Conservation (phyloP, 2,329 filamentous ascomycete genomes). For the Aspergillus sp. region DNA sequence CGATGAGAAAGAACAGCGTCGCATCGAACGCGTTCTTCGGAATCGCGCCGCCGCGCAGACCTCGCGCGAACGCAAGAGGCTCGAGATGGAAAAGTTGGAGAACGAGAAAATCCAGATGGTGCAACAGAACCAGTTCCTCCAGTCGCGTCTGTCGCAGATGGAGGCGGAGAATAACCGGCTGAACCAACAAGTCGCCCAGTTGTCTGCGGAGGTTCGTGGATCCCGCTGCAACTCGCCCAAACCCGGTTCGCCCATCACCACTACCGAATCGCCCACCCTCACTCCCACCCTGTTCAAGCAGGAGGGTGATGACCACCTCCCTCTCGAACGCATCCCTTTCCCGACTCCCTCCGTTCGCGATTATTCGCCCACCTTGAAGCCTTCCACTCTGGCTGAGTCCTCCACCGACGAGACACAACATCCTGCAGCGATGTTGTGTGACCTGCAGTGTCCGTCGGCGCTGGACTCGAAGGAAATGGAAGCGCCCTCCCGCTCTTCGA, state of each 20-base stretch:
- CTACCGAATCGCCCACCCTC: conserved; percentile 31
- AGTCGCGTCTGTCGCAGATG: conserved; percentile 53
- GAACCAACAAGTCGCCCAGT: conserved; percentile 43
- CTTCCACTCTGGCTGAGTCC: conserved; percentile 46
- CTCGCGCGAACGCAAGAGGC: conserved; percentile 84
- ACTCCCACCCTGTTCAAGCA: conserved; percentile 37
- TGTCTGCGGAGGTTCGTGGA: conserved; percentile 39
- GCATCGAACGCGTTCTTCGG: conserved; percentile 91
- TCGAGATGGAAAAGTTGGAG: conserved; percentile 77
- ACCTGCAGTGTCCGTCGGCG: conserved; percentile 98
- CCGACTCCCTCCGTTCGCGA: conserved; percentile 31
- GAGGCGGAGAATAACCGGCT: conserved; percentile 47
- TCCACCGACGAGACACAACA: conserved; percentile 92
- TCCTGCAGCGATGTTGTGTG: conserved; percentile 99
- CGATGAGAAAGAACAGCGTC: conserved; percentile 96
- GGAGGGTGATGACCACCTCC: conserved; percentile 32
- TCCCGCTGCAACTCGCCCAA: conserved; percentile 34
- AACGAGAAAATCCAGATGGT: conserved; percentile 58
- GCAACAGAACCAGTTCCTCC: conserved; percentile 62
- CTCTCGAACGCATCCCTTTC: conserved; percentile 34
- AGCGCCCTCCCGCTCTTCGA: conserved; percentile 36
- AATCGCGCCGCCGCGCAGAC: conserved; percentile 96
- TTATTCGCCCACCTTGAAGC: conserved; percentile 33
- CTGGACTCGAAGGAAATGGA: conserved; percentile 48
- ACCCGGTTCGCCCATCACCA: conserved; percentile 20